Conservation (phyloP, 805 yeast genomes). For the Ogataea siamensis region DNA sequence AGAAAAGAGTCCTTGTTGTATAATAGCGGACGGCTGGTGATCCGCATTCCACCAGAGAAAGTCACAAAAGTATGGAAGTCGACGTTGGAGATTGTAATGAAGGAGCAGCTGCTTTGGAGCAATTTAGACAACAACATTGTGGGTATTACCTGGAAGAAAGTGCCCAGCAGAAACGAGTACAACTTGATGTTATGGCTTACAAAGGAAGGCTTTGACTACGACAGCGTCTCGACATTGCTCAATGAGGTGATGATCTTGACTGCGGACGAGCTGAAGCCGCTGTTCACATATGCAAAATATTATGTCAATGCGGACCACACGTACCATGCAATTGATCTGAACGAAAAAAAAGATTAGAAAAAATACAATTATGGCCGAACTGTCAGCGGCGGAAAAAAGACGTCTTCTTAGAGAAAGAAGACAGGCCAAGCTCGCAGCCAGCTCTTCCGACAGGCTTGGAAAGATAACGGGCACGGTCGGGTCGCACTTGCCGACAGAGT, state of each 20-base stretch:
- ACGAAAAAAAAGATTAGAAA: constrained; percentile 3
- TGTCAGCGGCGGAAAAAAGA: constrained; percentile 58
- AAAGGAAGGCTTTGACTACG: constrained; percentile 16
- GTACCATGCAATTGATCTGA: constrained; percentile 17
- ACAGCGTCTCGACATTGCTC: constrained; percentile 15
- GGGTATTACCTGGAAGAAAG: constrained; percentile 22
- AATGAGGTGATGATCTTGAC: constrained; percentile 18
- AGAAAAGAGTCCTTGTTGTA: constrained; percentile 20
- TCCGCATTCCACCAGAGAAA: constrained; percentile 17
- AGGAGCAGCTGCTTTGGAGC: constrained; percentile 22
- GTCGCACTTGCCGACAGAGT: constrained; percentile 36
- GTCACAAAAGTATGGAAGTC: constrained; percentile 17
- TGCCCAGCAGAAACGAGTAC: constrained; percentile 12
- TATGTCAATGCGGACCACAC: constrained; percentile 18
- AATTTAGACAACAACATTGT: constrained; percentile 18
- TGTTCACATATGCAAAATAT: constrained; percentile 20
- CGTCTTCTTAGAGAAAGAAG: constrained; percentile 59
- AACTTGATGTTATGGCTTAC: constrained; percentile 19
- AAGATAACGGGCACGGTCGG: constrained; percentile 43
- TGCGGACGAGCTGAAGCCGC: constrained; percentile 20
- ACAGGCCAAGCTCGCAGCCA: constrained; percentile 58
- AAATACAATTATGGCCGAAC: constrained; percentile 34
- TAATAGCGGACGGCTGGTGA: constrained; percentile 19
- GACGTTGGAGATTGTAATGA: constrained; percentile 14
- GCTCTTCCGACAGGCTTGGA: constrained; percentile 52